A percentile compares a stretch with the other conserved stretches of the same genome.
phyloP scores from a whole-genome alignment of 2,329 filamentous ascomycete species.

The Davidsoniella virescens region DNA sequence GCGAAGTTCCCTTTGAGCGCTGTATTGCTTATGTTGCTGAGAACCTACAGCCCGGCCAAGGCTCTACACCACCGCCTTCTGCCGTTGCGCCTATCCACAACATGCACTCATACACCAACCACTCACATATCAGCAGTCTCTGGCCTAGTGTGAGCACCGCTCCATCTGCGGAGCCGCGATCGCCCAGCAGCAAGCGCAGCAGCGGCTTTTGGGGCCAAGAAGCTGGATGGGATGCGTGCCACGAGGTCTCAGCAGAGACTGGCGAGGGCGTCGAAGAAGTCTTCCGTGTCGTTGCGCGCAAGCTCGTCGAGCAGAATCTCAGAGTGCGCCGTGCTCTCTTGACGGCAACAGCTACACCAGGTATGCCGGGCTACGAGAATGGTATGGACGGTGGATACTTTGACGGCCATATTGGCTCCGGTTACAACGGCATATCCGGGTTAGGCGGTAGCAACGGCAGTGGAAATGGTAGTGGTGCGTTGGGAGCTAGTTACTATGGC shows the following conservation, averaged over 20 bases:
- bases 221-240: constrained; percentile 89
- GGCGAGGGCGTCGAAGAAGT: constrained; percentile 95
- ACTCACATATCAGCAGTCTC: constrained; percentile 6
- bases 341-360: constrained; percentile 36
- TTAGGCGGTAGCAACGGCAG: constrained; percentile 20
- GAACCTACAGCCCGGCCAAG: constrained; percentile 59
- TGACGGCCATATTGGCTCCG: constrained; percentile 27
- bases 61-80: constrained; percentile 51
- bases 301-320: constrained; percentile 47
- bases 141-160: constrained; percentile 11
- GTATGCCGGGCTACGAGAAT: constrained; percentile 30
- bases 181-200: constrained; percentile 47
- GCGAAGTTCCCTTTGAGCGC: constrained; percentile 82
- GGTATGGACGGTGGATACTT: constrained; percentile 34
- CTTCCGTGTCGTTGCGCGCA: constrained; percentile 54
- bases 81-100: constrained; percentile 26
- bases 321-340: constrained; percentile 44
- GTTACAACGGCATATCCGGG: constrained; percentile 16
- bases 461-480: constrained; percentile 30
- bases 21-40: constrained; percentile 94
- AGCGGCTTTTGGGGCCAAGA: constrained; percentile 83
- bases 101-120: constrained; percentile 16
- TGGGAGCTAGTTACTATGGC: constrained; percentile 18
- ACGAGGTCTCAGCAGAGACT: constrained; percentile 88
- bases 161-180: constrained; percentile 34